These are phyloP conservation scores for Trichoderma sp. DNA, from an alignment of 2,329 filamentous ascomycete species.

Conservation along the genomic window DNA sequence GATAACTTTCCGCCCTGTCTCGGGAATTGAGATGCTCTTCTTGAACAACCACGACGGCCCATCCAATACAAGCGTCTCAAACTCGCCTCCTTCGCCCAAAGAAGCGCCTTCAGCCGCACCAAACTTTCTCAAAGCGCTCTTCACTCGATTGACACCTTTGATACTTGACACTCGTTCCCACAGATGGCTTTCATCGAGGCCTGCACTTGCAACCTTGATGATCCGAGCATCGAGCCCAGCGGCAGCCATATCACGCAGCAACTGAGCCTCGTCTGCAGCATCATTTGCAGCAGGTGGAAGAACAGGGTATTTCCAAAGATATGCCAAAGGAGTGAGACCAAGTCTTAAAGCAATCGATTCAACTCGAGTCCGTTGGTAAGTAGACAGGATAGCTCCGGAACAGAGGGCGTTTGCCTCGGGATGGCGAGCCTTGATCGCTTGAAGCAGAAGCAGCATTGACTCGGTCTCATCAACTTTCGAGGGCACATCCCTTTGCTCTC, in stretches of 20 bases:
- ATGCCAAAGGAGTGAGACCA: conserved; percentile 80
- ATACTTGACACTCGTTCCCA: conserved; percentile 75
- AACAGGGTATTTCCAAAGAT: conserved; percentile 86
- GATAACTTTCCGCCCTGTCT: conserved; percentile 54
- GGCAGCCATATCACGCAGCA: conserved; percentile 79
- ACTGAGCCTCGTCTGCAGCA: conserved; percentile 49
- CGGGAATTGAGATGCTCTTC: conserved; percentile 64
- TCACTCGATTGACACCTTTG: conserved; percentile 49
- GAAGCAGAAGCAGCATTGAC: conserved; percentile 76
- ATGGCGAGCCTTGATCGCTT: conserved; percentile 64
- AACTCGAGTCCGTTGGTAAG: conserved; percentile 94
- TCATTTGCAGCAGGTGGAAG: conserved; percentile 55
- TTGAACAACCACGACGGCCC: conserved; percentile 75
- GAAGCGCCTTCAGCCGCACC: conserved; percentile 69
- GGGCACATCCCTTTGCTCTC: conserved; percentile 28
- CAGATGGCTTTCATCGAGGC: conserved; percentile 76
- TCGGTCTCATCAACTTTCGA: conserved; percentile 77
- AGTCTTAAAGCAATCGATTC: conserved; percentile 86
- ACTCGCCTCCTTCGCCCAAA: conserved; percentile 92
- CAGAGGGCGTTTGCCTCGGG: conserved; percentile 84
- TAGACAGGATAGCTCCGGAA: conserved; percentile 89
- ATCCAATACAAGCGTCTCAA: conserved; percentile 86
- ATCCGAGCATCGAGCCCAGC: conserved; percentile 84
- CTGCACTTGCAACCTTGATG: conserved; percentile 91
- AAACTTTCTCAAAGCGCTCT: conserved; percentile 64